Evolutionary conservation across 768 basidiomycete genomes (phyloP).

Genomic region (Phanerochaete carnosa): DNA sequence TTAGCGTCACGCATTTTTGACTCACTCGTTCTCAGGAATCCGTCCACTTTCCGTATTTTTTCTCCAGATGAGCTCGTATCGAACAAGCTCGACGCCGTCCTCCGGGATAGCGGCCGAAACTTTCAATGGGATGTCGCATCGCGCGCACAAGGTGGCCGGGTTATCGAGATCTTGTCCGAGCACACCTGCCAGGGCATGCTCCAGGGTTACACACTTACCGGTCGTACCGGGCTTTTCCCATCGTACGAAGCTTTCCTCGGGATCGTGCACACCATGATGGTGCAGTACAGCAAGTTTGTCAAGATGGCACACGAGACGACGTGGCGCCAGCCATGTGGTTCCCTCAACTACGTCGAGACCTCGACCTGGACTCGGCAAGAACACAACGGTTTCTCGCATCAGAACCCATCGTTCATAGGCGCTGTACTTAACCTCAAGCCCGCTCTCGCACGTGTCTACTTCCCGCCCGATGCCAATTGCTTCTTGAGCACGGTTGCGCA

Average conservation of each 20-base stretch:
- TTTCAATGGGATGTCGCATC: conserved; percentile 81
- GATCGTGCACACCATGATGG: conserved; percentile 88
- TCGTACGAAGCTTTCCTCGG: conserved; percentile 91
- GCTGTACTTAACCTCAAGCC: conserved; percentile 81
- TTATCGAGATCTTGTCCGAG: conserved; percentile 86
- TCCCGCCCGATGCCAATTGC: conserved; percentile 90
- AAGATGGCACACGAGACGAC: conserved; percentile 70
- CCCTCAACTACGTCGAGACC: conserved; percentile 85
- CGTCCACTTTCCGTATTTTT: conserved; percentile 79
- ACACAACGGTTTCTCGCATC: conserved; percentile 89
- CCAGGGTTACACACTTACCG: conserved; percentile 90
- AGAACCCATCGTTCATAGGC: conserved; percentile 84
- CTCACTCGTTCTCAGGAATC: conserved; percentile 48
- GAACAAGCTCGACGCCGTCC: conserved; percentile 83
- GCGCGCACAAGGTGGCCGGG: conserved; percentile 71
- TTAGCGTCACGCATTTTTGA: background rate
- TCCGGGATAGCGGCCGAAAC: conserved; percentile 65
- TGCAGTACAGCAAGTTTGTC: conserved; percentile 83
- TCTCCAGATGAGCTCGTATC: conserved; percentile 86
- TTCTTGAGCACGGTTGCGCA: conserved; percentile 82
- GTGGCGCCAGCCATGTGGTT: conserved; percentile 71
- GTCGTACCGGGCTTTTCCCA: conserved; percentile 81
- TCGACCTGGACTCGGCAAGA: conserved; percentile 84
- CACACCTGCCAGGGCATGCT: conserved; percentile 90
- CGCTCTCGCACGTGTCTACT: conserved; percentile 67